A percentile compares a stretch with the other conserved stretches of the same genome.
phyloP scores from a whole-genome alignment of 73 alveolate species.

The Tetrahymena thermophila region DNA sequence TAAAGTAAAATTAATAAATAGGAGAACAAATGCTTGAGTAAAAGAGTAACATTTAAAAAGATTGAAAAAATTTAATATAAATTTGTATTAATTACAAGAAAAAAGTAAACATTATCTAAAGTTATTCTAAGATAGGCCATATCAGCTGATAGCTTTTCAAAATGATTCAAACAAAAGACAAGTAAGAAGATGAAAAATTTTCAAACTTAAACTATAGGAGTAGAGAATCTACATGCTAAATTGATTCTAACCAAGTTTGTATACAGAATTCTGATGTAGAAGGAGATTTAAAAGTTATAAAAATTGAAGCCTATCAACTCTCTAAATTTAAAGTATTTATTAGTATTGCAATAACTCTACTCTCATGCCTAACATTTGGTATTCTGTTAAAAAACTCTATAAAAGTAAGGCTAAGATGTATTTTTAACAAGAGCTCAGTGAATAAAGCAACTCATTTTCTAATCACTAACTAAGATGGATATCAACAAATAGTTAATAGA shows the following conservation, averaged over 20 bases:
- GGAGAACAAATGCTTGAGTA: no score
- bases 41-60: no score
- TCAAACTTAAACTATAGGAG: neutral
- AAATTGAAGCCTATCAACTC: neutral
- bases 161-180: neutral
- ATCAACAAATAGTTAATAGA: neutral
- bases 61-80: no score
- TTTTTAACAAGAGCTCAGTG: neutral
- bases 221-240: neutral
- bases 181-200: neutral
- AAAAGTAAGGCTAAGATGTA: neutral
- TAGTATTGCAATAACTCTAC: neutral
- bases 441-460: neutral
- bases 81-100: no score
- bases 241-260: neutral
- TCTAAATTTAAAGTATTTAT: neutral
- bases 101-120: neutral
- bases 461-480: neutral
- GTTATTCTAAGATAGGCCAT: neutral
- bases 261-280: neutral
- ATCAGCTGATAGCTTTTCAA: neutral
- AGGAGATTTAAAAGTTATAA: neutral
- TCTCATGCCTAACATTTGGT: neutral
- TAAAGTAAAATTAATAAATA: no score
- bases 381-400: neutral